Base-by-base conservation (phyloP, 768 basidiomycete species). In the Paxillus rubicundulus region DNA sequence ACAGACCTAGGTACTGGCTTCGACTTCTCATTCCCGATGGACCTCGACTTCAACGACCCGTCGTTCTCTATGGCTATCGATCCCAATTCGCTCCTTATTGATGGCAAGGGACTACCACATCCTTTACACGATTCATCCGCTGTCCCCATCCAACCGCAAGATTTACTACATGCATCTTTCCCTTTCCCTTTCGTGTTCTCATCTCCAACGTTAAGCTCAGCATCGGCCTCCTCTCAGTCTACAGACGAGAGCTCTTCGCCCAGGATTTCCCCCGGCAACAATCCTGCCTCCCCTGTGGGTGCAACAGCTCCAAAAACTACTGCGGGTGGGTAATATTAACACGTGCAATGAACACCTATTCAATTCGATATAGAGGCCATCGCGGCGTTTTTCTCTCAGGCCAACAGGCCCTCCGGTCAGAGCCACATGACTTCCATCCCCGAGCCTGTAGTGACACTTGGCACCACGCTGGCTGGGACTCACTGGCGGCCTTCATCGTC, bases 11-110 rank as follows among this genome's bases (percentile, higher is more conserved):
- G 59, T 58, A 21, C 64, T 57, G 77, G 64, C 55, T 79, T 63
- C 59, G 68, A 64, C 63, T 69, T 76, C 46, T 61, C 71, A 20
- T 52, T 76, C 64, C 54, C 66, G 65, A 80, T 85, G 77, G 82
- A 84, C 67, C 75, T 87, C 67, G 84, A 86, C 61, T 82, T 85
- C 49, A 72, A 76, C 63, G 77, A 81, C 4, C 54, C 63, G 2
- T 56, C 63, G 17, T 34, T 70, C 30, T 69, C 78, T 17, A 77
- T 83, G 59, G 77, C 79, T 1, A 77, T 89, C 49, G 84, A 89
- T 53, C 86, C 88, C 28, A 82, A 73, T 58, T 70, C 88, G 12
- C 85, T 87, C 61, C 82, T 67, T 16, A 43, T 78, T 49, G 65
- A 74, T 28, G 59, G 62, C 13, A 70, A 68, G 41, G 45, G 43